Evolutionary conservation across 192 early-diverging fungal species (phyloP), one percentile per base, ranked within the genome.

Genomic region (Phlyctochytrium arcticum): DNA sequence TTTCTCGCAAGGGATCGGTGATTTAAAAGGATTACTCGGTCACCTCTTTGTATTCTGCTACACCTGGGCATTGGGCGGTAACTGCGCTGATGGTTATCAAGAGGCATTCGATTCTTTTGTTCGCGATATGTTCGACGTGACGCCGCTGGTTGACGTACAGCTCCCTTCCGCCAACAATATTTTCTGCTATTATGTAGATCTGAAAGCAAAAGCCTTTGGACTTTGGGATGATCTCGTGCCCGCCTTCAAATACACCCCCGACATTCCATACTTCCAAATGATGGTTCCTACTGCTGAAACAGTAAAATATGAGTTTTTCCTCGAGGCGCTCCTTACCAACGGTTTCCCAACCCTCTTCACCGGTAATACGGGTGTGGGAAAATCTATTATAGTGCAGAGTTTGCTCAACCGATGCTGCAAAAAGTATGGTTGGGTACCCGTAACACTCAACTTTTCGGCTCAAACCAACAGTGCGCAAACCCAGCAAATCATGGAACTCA

Each of bases 241-340:
- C 3, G 47, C 57, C 1, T 85, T 85, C 65, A 79, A 74, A 39
- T 85, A 85, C 59, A 65, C 71, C 8, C 23, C 54, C 6, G 80
- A 80, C 1, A 68, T 79, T 0, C 83, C 83, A 15, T 85, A 84
- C 62, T 85, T 85, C 58, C 75, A 85, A 68, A 85, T 85, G 80
- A 85, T 83, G 57, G 83, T 85, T 34, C 83, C 78, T 2, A 85
- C 83, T 2, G 36, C 70, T 26, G 83, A 85, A 65, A 85, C 83
- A 6, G 69, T 85, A 12, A 82, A 82, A 60, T 85, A 82, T 62
- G 66, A 72, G 15, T 85, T 77, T 49, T 57, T 85, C 39, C 62
- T 82, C n/a, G 81, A 85, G 39, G 54, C 55, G 6, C 69, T 85
- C 5, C 31, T 83, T 4, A 49, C 47, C 29, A 79, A 77, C 37